These are phyloP conservation scores for Oryza meyeriana DNA, from an alignment of 176 grass and related monocot species.

Conservation along the genomic window DNA sequence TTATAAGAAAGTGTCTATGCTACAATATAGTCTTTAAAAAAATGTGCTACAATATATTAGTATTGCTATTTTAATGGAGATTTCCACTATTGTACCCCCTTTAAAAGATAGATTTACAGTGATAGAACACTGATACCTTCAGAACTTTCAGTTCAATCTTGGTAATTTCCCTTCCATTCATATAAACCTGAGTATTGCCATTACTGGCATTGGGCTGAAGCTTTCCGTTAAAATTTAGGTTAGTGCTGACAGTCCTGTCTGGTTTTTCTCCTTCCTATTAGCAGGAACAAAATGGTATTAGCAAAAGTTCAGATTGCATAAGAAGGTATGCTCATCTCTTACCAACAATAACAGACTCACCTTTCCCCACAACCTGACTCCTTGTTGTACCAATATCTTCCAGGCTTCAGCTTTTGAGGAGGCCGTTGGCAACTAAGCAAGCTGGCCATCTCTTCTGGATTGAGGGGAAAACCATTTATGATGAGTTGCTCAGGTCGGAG, in stretches of 20 bases:
- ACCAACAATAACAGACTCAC: slow-evolving; percentile 26
- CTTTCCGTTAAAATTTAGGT: slow-evolving; percentile 83
- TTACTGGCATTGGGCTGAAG: slow-evolving; percentile 77
- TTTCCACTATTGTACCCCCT: neutral
- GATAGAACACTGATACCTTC: slow-evolving; percentile 40
- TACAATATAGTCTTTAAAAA: neutral
- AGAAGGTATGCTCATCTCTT: neutral
- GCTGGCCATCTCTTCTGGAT: slow-evolving; percentile 65
- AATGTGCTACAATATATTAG: neutral
- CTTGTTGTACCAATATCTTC: slow-evolving; percentile 98
- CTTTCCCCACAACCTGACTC: slow-evolving; percentile 96
- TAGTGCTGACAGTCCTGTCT: slow-evolving; percentile 63
- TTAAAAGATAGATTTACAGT: neutral
- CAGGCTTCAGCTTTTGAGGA: slow-evolving; percentile 81
- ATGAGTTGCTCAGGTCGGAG: slow-evolving; percentile 82
- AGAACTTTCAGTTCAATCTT: slow-evolving; percentile 72
- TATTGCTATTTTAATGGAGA: neutral
- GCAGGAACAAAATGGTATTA: slow-evolving; percentile 1
- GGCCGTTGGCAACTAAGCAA: slow-evolving; percentile 77
- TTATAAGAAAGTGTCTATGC: neutral
- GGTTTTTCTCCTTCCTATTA: slow-evolving; percentile 87
- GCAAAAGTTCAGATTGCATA: neutral
- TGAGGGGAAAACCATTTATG: slow-evolving; percentile 64
- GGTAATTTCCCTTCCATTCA: slow-evolving; percentile 93
- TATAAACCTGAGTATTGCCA: slow-evolving; percentile 81